Conservation (phyloP, 2,329 filamentous ascomycete genomes). For the Colletotrichum camelliae region DNA sequence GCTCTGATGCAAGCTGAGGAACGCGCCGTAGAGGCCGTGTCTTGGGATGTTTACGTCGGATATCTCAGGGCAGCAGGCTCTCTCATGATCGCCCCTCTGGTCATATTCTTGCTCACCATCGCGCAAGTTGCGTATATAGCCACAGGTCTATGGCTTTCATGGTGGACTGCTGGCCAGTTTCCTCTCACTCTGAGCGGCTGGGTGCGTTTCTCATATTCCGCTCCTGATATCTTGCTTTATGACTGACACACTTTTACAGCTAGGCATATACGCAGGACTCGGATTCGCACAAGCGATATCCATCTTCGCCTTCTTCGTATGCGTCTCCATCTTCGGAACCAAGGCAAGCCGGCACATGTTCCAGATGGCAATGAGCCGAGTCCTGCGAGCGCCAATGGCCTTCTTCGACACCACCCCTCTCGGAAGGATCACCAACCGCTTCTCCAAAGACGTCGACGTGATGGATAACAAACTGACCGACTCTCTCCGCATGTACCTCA, state of each 20-base stretch:
- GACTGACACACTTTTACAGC: slow-evolving; percentile 44
- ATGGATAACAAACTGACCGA: slow-evolving; percentile 94
- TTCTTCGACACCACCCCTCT: slow-evolving; percentile 97
- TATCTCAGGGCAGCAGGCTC: slow-evolving; percentile 80
- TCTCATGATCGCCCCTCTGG: slow-evolving; percentile 69
- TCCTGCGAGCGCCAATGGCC: slow-evolving; percentile 73
- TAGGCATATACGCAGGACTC: slow-evolving; percentile 66
- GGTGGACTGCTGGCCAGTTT: slow-evolving; percentile 82
- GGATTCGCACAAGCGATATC: slow-evolving; percentile 73
- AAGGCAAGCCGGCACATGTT: slow-evolving; percentile 82
- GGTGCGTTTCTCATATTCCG: neutral
- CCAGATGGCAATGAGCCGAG: slow-evolving; percentile 75
- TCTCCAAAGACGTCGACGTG: slow-evolving; percentile 91
- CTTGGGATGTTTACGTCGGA: slow-evolving; percentile 78
- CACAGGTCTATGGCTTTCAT: slow-evolving; percentile 78
- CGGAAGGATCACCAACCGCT: slow-evolving; percentile 95
- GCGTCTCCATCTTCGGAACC: slow-evolving; percentile 80
- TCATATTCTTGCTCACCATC: slow-evolving; percentile 66
- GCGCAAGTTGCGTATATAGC: slow-evolving; percentile 74
- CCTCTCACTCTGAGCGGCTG: neutral
- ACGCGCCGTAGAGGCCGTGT: slow-evolving; percentile 74
- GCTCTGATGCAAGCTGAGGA: slow-evolving; percentile 75
- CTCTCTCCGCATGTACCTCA: slow-evolving; percentile 87
- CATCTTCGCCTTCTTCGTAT: slow-evolving; percentile 80
- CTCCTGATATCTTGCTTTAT: neutral